These are phyloP conservation scores for Trematosphaeria pertusa DNA, from an alignment of 2,329 filamentous ascomycete species.

Conservation along the genomic window DNA sequence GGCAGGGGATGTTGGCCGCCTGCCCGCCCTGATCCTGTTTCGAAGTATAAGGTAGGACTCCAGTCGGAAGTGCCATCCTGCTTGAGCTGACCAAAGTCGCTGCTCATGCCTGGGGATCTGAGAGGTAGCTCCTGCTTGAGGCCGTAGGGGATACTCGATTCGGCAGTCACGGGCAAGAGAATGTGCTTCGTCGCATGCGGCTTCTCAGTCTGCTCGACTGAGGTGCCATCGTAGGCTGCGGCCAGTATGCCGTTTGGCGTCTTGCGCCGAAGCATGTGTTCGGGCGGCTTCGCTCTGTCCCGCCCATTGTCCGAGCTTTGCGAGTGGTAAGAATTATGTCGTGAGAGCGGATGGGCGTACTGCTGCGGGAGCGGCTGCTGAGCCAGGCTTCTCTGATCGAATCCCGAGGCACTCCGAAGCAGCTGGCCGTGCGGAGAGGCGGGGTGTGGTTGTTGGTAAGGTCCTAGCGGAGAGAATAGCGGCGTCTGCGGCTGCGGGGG, in stretches of 20 bases:
- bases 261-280: constrained; percentile 87
- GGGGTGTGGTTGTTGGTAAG: constrained; percentile 32
- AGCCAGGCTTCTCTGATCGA: constrained; percentile 29
- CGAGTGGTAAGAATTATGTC: constrained; percentile 46
- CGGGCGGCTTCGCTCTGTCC: constrained; percentile 50
- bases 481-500: constrained; percentile 43
- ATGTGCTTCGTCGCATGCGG: constrained; percentile 85
- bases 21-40: constrained; percentile 41
- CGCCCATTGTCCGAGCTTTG: constrained; percentile 33
- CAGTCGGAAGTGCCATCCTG: constrained; percentile 37
- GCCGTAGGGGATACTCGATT: constrained; percentile 42
- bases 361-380: constrained; percentile 41
- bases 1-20: constrained; percentile 54
- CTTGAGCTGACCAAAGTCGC: constrained; percentile 21
- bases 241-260: constrained; percentile 94
- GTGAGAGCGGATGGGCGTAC: constrained; percentile 49
- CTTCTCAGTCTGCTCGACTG: constrained; percentile 73
- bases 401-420: constrained; percentile 33
- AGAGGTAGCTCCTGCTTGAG: constrained; percentile 47
- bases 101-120: constrained; percentile 34
- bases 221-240: constrained; percentile 87
- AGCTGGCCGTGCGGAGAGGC: constrained; percentile 32
- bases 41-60: constrained; percentile 46
- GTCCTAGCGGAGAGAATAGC: constrained; percentile 30
- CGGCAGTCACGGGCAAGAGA: constrained; percentile 68